A percentile compares a stretch with the other conserved stretches of the same genome.
phyloP scores from a whole-genome alignment of 768 basidiomycete genomes.

The Cystobasidium ongulense region DNA sequence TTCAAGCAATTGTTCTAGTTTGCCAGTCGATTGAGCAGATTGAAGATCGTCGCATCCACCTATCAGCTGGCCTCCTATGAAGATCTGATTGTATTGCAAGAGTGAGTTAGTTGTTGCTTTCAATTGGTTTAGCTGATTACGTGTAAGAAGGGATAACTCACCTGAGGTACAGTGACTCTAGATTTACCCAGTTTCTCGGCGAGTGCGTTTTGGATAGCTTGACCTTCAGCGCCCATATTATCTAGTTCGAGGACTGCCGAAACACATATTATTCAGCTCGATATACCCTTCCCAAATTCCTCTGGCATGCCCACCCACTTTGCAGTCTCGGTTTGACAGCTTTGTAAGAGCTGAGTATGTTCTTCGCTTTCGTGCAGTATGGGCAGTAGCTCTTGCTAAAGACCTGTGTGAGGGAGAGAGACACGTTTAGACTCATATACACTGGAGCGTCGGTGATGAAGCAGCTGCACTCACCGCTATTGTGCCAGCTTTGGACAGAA shows the following conservation, averaged over 20 bases:
- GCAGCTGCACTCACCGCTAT: slow-evolving; percentile 5
- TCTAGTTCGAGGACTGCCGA: neutral
- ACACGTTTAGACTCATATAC: no score
- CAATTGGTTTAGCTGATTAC: no score
- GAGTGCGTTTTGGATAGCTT: slow-evolving; percentile 20
- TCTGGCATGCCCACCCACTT: neutral
- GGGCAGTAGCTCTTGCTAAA: slow-evolving; percentile 27
- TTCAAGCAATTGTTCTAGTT: slow-evolving; percentile 34
- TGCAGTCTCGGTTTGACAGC: slow-evolving; percentile 15
- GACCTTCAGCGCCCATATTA: slow-evolving; percentile 3
- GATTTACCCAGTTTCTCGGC: slow-evolving; percentile 16
- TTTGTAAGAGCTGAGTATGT: slow-evolving; percentile 3
- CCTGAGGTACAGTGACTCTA: slow-evolving; percentile 39
- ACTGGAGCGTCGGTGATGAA: no score
- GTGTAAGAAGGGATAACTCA: neutral
- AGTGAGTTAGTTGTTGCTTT: no score
- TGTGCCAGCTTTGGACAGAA: slow-evolving; percentile 19
- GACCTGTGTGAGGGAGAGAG: neutral
- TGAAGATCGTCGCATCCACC: slow-evolving; percentile 38
- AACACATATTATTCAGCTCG: neutral
- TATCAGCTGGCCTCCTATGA: slow-evolving; percentile 36
- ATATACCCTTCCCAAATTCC: neutral
- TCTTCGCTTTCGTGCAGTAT: slow-evolving; percentile 23
- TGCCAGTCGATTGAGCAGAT: slow-evolving; percentile 33
- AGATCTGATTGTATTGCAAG: slow-evolving; percentile 32